phyloP scores from a whole-genome alignment of 139 green algal genomes.

The Chlamydomonas asymmetrica region DNA sequence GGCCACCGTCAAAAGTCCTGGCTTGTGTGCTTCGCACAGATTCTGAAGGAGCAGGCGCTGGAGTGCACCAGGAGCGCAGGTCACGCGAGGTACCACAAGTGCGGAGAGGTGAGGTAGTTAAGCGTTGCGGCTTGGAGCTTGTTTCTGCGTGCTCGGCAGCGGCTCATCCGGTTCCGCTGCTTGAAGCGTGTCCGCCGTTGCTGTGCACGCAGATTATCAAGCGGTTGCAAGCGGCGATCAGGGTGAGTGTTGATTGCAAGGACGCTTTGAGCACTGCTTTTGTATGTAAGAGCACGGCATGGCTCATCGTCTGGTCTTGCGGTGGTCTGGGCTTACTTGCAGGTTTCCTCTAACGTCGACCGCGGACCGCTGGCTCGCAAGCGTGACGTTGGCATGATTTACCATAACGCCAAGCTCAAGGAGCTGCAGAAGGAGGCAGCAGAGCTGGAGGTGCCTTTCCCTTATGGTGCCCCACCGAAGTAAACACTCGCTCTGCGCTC shows the following conservation, averaged over 20 bases:
- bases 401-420: conserved; percentile 39
- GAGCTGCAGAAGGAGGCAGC: conserved; percentile 49
- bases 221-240: conserved; percentile 40
- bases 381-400: conserved; percentile 54
- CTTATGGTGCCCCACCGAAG: conserved; percentile 25
- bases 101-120: conserved; percentile 43
- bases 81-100: conserved; percentile 50
- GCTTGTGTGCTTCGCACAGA: too few relatives aligned
- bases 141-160: too few relatives aligned
- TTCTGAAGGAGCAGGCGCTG: conserved; percentile 43
- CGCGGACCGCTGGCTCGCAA: conserved; percentile 44
- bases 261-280: too few relatives aligned
- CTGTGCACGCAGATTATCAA: conserved; percentile 37
- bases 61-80: conserved; percentile 37
- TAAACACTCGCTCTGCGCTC: too few relatives aligned
- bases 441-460: conserved; percentile 46
- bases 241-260: too few relatives aligned
- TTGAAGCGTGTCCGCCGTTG: too few relatives aligned
- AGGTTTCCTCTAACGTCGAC: conserved; percentile 55
- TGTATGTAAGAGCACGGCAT: too few relatives aligned
- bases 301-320: too few relatives aligned
- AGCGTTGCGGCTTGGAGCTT: too few relatives aligned
- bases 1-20: too few relatives aligned
- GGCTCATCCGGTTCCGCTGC: too few relatives aligned
- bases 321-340: too few relatives aligned